phyloP scores from a whole-genome alignment of 2,329 filamentous ascomycete genomes.

The Talaromyces sp. region DNA sequence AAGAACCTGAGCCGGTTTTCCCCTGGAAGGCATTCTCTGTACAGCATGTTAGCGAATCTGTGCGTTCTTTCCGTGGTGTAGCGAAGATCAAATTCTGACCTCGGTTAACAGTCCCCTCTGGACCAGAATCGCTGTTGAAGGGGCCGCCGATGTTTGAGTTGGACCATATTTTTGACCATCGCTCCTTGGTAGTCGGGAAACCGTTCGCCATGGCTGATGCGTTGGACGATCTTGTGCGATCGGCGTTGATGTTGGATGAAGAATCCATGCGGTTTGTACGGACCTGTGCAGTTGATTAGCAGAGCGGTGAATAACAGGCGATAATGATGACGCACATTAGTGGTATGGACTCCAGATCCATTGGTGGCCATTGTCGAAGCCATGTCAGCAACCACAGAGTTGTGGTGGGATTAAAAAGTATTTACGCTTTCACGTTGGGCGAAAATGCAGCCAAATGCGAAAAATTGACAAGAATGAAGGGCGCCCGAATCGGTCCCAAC shows the following conservation, averaged over 20 bases:
- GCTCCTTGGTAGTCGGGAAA: slow-evolving; percentile 40
- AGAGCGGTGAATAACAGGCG: neutral
- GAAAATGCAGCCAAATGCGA: neutral
- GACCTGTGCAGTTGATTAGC: slow-evolving; percentile 14
- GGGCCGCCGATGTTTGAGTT: slow-evolving; percentile 42
- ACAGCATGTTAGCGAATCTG: neutral
- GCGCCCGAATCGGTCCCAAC: neutral
- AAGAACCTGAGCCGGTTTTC: slow-evolving; percentile 63
- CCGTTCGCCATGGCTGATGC: slow-evolving; percentile 34
- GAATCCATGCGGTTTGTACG: slow-evolving; percentile 34
- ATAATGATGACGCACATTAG: slow-evolving; percentile 19
- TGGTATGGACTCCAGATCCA: slow-evolving; percentile 31
- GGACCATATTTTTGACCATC: slow-evolving; percentile 50
- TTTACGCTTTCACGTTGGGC: slow-evolving; percentile 5
- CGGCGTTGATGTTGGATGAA: slow-evolving; percentile 26
- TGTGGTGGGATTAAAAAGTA: slow-evolving; percentile 3
- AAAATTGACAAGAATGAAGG: neutral
- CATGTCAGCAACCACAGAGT: slow-evolving; percentile 19
- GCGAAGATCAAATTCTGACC: slow-evolving; percentile 33
- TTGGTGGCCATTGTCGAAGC: slow-evolving; percentile 33
- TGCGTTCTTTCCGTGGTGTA: neutral
- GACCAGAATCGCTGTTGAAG: slow-evolving; percentile 39
- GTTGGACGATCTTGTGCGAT: slow-evolving; percentile 32
- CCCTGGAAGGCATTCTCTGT: slow-evolving; percentile 39
- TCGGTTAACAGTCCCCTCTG: slow-evolving; percentile 43